Evolutionary conservation across 1,284 basidiomycete species (phyloP), one percentile per base, ranked within the genome.

Genomic region (Rhizoctonia solani): DNA sequence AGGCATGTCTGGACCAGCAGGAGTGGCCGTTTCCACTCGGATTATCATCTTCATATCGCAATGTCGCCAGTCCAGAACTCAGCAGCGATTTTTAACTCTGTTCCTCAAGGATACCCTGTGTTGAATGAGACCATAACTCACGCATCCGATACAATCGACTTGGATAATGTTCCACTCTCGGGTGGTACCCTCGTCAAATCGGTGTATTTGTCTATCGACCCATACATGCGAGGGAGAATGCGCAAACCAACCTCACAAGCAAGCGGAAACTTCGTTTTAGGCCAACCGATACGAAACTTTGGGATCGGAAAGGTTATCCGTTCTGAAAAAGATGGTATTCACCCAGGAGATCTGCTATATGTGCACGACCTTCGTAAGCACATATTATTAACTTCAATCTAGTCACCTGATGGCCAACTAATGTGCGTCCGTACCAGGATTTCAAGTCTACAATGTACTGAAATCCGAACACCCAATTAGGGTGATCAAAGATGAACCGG

Each of bases 41-140:
- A n/a, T 39, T 16, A 16, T 39, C 37, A 8, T 39, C 16, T 23
- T 23, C 37, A 8, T 19, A 23, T 42, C 46, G 59, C 23, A 30
- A 73, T 73, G 72, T 46, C 72, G 37, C 68, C 71, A 11, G 54
- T 49, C 34, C 53, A 65, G 1, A 72, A 73, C 63, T 50, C 66
- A 5, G 14, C 29, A 6, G 52, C 75, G 63, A 14, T 75, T 66
- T 76, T 73, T 71, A 70, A 68, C 66, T 68, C 70, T n/a, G 65
- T 74, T 37, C 76, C 76, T 49, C 29, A 69, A 79, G 82, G 79
- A 1, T 81, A 77, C 66, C 84, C 84, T 3, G 76, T 81, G 50
- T 81, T 81, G 0, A 81, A 81, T 50, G 78, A 80, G 67, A 81
- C 79, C 2, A 78, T 79, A 16, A 75, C 81, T 19, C 81, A 39